phyloP scores from a whole-genome alignment of 192 early-diverging fungal genomes.

The Phlyctochytrium bullatum region DNA sequence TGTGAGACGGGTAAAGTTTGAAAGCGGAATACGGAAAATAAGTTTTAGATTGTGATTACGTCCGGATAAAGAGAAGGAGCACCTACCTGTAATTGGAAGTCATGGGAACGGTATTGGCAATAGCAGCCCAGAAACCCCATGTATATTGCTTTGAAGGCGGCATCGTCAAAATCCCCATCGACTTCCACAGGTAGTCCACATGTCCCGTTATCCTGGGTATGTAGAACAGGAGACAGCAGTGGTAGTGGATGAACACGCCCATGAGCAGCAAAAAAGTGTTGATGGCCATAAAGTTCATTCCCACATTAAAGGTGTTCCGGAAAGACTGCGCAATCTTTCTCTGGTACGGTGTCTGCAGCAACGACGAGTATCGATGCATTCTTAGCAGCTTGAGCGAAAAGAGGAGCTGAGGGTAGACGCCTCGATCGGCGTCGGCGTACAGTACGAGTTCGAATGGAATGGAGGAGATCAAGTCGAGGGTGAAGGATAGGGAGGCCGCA shows the following conservation, averaged over 20 bases:
- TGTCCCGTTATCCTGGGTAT: neutral
- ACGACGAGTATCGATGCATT: constrained; percentile 8
- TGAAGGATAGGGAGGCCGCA: constrained; percentile 9
- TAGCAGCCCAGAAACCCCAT: constrained; percentile 7
- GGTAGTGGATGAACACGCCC: constrained; percentile 11
- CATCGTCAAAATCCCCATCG: neutral
- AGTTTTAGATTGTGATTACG: too few relatives aligned
- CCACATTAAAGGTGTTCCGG: constrained; percentile 17
- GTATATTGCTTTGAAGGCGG: constrained; percentile 1
- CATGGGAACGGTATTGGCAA: constrained; percentile 21
- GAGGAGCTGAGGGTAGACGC: constrained; percentile 12
- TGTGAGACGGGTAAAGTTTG: too few relatives aligned
- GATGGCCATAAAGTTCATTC: constrained; percentile 17
- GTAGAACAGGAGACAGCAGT: constrained; percentile 10
- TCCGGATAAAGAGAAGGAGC: too few relatives aligned
- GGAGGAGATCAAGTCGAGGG: constrained; percentile 27
- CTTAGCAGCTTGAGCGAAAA: constrained; percentile 16
- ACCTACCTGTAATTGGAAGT: too few relatives aligned
- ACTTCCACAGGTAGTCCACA: neutral
- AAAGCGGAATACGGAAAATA: too few relatives aligned
- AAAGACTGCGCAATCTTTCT: constrained; percentile 14
- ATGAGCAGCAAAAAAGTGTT: constrained; percentile 5
- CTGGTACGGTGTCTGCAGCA: constrained; percentile 12
- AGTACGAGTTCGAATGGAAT: constrained; percentile 36
- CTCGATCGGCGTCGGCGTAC: constrained; percentile 7